Conservation (phyloP, 345 rosid species). For the Sapria himalayana region DNA sequence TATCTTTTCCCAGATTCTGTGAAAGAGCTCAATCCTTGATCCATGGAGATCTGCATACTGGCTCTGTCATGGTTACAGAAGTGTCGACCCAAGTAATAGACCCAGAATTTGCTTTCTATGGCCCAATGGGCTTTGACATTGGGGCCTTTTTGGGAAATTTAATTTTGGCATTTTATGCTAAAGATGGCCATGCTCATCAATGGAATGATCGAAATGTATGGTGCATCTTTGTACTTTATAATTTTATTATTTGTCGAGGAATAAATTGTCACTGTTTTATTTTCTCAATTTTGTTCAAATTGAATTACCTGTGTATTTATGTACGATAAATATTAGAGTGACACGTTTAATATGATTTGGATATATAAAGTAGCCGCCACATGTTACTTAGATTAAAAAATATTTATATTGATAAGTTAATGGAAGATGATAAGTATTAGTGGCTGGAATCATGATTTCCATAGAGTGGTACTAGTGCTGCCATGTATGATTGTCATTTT, state of each 20-base stretch:
- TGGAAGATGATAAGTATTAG: too few relatives aligned
- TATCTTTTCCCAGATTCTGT: constrained; percentile 44
- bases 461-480: too few relatives aligned
- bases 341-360: too few relatives aligned
- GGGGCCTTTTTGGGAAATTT: constrained; percentile 88
- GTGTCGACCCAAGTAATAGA: constrained; percentile 83
- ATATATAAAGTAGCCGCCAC: too few relatives aligned
- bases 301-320: too few relatives aligned
- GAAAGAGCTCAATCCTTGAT: constrained; percentile 83
- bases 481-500: too few relatives aligned
- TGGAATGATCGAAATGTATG: constrained; percentile 54
- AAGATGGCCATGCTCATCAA: constrained; percentile 62
- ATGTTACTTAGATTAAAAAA: too few relatives aligned
- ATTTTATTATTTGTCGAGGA: background rate
- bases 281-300: too few relatives aligned
- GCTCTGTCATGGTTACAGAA: constrained; percentile 76
- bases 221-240: too few relatives aligned
- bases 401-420: too few relatives aligned
- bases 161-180: constrained; percentile 72
- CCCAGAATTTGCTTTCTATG: constrained; percentile 79
- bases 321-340: too few relatives aligned
- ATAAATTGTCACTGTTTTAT: background rate
- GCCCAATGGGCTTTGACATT: constrained; percentile 87
- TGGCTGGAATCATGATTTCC: too few relatives aligned
- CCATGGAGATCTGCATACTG: constrained; percentile 94